Evolutionary conservation across 805 yeast species (phyloP).

Genomic region (Suhomyces prunicola): DNA sequence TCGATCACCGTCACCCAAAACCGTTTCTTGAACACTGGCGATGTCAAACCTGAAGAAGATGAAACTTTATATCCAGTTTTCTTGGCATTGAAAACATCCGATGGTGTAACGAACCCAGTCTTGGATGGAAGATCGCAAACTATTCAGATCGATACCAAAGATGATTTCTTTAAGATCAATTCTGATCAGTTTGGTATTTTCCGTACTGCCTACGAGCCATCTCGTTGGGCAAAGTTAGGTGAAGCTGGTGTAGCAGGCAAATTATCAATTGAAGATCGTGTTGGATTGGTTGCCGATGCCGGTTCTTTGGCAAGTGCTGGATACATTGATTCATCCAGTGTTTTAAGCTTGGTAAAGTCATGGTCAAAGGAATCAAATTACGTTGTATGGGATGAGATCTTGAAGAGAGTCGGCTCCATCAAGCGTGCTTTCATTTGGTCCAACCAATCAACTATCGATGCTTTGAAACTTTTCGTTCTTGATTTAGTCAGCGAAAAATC

Average conservation of each 20-base stretch:
- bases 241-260: constrained; percentile 53
- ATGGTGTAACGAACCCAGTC: constrained; percentile 60
- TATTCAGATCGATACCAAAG: constrained; percentile 35
- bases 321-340: constrained; percentile 56
- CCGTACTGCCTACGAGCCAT: constrained; percentile 66
- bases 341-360: constrained; percentile 55
- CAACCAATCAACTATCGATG: constrained; percentile 42
- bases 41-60: constrained; percentile 73
- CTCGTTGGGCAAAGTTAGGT: constrained; percentile 68
- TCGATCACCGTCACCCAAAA: constrained; percentile 61
- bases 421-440: constrained; percentile 57
- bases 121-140: constrained; percentile 45
- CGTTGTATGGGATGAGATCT: constrained; percentile 66
- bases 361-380: constrained; percentile 61
- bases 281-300: constrained; percentile 80
- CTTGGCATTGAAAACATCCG: constrained; percentile 55
- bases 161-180: constrained; percentile 66
- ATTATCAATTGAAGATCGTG: constrained; percentile 72
- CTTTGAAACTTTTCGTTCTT: constrained; percentile 50
- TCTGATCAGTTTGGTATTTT: constrained; percentile 73
- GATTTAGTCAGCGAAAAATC: constrained; percentile 56
- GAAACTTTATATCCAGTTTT: constrained; percentile 66
- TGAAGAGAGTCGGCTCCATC: constrained; percentile 46
- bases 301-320: constrained; percentile 71
- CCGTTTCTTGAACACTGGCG: constrained; percentile 74